Evolutionary conservation across 306 rosid species (phyloP).

Genomic region (Acacia acuminata): DNA sequence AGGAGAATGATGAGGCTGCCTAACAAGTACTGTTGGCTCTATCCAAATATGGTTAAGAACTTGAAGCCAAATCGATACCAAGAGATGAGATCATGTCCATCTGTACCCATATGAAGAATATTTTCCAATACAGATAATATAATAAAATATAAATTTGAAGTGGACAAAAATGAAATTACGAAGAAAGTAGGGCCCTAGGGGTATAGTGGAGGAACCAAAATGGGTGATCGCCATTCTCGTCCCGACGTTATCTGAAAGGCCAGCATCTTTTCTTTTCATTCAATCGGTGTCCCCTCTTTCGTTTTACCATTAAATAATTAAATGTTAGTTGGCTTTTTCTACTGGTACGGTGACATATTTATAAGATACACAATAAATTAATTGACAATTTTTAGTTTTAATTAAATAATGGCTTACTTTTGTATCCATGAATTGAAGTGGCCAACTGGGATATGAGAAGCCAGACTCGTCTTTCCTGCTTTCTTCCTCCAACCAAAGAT

Average conservation of each 20-base stretch:
- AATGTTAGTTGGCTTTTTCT: background rate
- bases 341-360: background rate
- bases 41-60: background rate
- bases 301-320: background rate
- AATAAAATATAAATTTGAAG: background rate
- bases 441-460: background rate
- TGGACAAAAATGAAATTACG: background rate
- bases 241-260: constrained; percentile 12
- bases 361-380: background rate
- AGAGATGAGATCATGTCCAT: background rate
- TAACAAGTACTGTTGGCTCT: background rate
- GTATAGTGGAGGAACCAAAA: background rate
- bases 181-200: too few relatives aligned
- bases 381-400: background rate
- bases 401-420: background rate
- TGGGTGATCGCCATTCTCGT: background rate
- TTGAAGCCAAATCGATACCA: background rate
- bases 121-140: background rate
- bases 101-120: background rate
- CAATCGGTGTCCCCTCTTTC: background rate
- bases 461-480: background rate
- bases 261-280: background rate
- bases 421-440: background rate
- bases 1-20: background rate
- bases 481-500: background rate